Evolutionary conservation across 2,329 filamentous ascomycete genomes (phyloP).

Genomic region (Fusarium chuoi): DNA sequence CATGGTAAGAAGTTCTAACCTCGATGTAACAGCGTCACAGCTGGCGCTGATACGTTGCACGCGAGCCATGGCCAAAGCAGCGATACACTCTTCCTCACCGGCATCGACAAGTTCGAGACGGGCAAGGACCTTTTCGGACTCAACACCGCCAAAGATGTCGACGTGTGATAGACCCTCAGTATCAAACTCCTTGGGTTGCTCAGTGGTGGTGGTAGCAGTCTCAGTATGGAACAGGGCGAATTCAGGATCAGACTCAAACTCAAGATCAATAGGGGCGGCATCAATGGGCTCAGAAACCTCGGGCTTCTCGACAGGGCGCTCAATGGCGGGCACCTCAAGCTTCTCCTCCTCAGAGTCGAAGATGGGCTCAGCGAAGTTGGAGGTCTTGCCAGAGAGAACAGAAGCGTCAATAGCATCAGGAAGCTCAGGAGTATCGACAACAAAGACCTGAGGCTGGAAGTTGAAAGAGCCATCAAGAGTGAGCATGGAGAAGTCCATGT

Average conservation of each 20-base stretch:
- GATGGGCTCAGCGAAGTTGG: conserved; percentile 61
- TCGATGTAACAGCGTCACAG: conserved; percentile 50
- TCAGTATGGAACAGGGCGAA: conserved; percentile 69
- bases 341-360: conserved; percentile 62
- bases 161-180: conserved; percentile 53
- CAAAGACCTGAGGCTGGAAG: conserved; percentile 78
- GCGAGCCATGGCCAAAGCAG: conserved; percentile 58
- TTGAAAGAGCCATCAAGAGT: conserved; percentile 66
- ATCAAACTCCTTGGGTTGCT: conserved; percentile 53
- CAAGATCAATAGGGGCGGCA: conserved; percentile 55
- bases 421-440: conserved; percentile 77
- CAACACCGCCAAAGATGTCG: conserved; percentile 64
- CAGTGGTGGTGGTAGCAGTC: conserved; percentile 30
- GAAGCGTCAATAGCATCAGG: conserved; percentile 69
- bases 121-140: conserved; percentile 71
- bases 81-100: conserved; percentile 59
- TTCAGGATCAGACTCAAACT: conserved; percentile 71
- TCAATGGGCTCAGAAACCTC: conserved; percentile 45
- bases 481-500: conserved; percentile 79
- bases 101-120: conserved; percentile 73
- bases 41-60: conserved; percentile 60
- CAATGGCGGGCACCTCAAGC: conserved; percentile 65
- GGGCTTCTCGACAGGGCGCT: conserved; percentile 56
- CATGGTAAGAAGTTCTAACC: conserved; percentile 52
- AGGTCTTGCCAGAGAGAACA: conserved; percentile 76